Conservation (phyloP, 1,139 yeast species). For the Geotrichum reessii region DNA sequence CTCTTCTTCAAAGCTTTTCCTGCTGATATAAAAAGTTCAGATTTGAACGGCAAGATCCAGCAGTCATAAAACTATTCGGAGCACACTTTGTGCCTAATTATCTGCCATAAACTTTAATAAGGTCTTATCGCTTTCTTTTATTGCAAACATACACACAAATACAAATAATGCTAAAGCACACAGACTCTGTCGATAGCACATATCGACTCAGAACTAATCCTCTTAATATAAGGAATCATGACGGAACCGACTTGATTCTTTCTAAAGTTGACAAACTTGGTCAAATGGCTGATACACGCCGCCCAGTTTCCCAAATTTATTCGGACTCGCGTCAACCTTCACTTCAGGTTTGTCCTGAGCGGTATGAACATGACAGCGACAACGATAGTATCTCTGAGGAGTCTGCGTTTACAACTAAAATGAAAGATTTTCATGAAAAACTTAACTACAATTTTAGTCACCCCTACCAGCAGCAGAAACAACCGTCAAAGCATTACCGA, state of each 20-base stretch:
- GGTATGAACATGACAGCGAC: conserved; percentile 5
- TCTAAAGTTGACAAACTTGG: conserved; percentile 15
- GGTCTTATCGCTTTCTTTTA: background rate
- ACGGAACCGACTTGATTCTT: conserved; percentile 16
- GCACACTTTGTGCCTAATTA: background rate
- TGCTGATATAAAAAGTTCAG: background rate
- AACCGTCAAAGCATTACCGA: background rate
- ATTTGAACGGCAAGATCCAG: background rate
- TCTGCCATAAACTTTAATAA: background rate
- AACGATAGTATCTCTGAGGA: conserved; percentile 15
- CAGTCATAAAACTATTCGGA: background rate
- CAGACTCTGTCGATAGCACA: conserved; percentile 15
- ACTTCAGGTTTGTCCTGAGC: background rate
- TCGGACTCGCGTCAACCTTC: conserved; percentile 1
- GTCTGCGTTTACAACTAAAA: background rate
- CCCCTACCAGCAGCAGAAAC: background rate
- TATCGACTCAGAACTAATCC: conserved; percentile 15
- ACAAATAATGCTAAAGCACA: conserved; percentile 12
- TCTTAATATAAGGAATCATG: conserved; percentile 12
- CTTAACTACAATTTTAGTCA: background rate
- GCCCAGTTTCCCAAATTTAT: conserved; percentile 11
- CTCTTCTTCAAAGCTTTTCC: background rate
- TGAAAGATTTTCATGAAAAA: background rate
- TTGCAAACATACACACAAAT: background rate
- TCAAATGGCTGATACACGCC: conserved; percentile 14